Conservation (phyloP, 2,329 filamentous ascomycete species). For the Onygenales sp. region DNA sequence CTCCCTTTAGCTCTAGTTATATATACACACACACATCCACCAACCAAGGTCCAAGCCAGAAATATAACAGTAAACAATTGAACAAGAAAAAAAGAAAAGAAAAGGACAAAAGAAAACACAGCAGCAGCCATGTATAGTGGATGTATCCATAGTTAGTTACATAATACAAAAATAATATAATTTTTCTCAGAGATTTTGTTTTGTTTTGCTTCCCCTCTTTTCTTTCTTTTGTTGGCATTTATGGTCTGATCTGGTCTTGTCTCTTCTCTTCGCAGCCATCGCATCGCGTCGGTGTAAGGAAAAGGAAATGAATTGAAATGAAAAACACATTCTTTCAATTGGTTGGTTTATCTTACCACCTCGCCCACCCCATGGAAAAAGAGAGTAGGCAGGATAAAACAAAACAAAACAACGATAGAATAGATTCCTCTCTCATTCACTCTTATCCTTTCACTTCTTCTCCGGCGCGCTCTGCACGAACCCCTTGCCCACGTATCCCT, state of each 20-base stretch:
- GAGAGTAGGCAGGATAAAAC: background rate
- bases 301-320: too few species aligned
- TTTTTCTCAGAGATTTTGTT: background rate
- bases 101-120: background rate
- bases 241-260: background rate
- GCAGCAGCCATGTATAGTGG: background rate
- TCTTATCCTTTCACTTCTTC: slow-evolving; percentile 19
- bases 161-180: background rate
- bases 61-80: background rate
- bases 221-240: background rate
- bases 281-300: too few species aligned
- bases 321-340: background rate
- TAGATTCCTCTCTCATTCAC: too few species aligned
- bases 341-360: background rate
- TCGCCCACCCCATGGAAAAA: background rate
- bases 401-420: background rate
- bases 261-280: background rate
- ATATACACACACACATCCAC: background rate
- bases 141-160: background rate
- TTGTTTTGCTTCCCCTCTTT: background rate
- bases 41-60: background rate
- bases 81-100: background rate
- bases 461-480: slow-evolving; percentile 56
- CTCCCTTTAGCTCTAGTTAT: background rate
- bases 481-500: slow-evolving; percentile 69